Evolutionary conservation across 2,329 filamentous ascomycete species (phyloP), one percentile per base, ranked within the genome.

Genomic region (Pseudogymnoascus sp.): DNA sequence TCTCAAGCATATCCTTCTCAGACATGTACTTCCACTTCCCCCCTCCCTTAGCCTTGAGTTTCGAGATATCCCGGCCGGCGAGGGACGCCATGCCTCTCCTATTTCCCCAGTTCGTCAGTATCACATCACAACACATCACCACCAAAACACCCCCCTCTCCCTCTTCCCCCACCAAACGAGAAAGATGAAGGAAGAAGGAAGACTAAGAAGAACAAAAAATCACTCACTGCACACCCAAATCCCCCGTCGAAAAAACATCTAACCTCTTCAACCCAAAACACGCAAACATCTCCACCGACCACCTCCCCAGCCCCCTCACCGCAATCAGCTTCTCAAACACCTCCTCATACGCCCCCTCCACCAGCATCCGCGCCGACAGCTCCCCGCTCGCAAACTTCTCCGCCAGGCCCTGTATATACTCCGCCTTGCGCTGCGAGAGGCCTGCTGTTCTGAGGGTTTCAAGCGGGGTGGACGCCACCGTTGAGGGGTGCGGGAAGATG

Each of bases 1-100:
- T 81, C 68, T 92, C 89, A 65, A 88, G 74, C 95, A 99, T 97
- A 65, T 97, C 95, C 73, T 86, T 84, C 77, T 97, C 95, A 36
- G 83, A 84, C 92, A 97, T 96, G 75, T 97, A 99, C 79, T 97
- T 97, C 88, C 92, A 97, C 78, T 97, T 97, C 50, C 90, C 90
- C 33, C 87, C 87, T 26, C 86, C 87, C 67, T 86, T 90, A 36
- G 78, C 80, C 77, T 96, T 97, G 65, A 97, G 78, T 76, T 93
- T 96, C 53, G 80, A 84, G 21, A 97, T 86, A 73, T 97, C 91
- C 65, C 84, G 85, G 1, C 95, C 95, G 59, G 87, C 81, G 72
- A 95, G 93, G 0, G 89, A 87, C 1, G 95, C 95, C 87, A 97
- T 96, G 9, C 95, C 95, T 71, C 93, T 82, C 71, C 82, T 83